Conservation (phyloP, 2,329 filamentous ascomycete genomes). For the Arthrobotrys conoides region DNA sequence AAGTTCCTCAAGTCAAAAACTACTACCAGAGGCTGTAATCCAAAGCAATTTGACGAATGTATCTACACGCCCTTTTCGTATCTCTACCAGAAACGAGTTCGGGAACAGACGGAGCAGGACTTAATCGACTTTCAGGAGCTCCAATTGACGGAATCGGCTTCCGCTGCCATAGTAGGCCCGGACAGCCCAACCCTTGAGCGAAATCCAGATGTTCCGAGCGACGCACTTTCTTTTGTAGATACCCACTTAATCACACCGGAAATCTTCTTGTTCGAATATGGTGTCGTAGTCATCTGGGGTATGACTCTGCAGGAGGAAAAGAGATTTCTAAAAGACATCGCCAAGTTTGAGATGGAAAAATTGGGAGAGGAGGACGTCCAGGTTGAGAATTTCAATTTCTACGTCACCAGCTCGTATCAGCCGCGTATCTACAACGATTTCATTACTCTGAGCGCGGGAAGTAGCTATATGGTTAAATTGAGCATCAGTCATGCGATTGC, state of each 20-base stretch:
- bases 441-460: slow-evolving; percentile 92
- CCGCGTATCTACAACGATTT: slow-evolving; percentile 99
- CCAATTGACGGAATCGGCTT: slow-evolving; percentile 64
- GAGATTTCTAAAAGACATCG: slow-evolving; percentile 90
- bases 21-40: slow-evolving; percentile 82
- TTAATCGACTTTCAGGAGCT: slow-evolving; percentile 75
- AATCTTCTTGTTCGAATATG: slow-evolving; percentile 96
- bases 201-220: slow-evolving; percentile 66
- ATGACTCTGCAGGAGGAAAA: slow-evolving; percentile 93
- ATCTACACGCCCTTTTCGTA: slow-evolving; percentile 87
- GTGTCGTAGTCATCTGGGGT: slow-evolving; percentile 97
- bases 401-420: slow-evolving; percentile 98
- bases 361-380: slow-evolving; percentile 89
- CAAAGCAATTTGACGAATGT: slow-evolving; percentile 96
- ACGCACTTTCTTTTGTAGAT: slow-evolving; percentile 64
- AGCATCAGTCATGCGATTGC: slow-evolving; percentile 95
- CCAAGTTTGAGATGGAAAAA: slow-evolving; percentile 94
- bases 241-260: slow-evolving; percentile 80
- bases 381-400: slow-evolving; percentile 98
- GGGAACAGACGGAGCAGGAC: slow-evolving; percentile 77
- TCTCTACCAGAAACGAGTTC: slow-evolving; percentile 77
- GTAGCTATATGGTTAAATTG: slow-evolving; percentile 97
- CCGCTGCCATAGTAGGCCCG: slow-evolving; percentile 39
- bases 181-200: slow-evolving; percentile 53
- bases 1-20: slow-evolving; percentile 88